phyloP scores from a whole-genome alignment of 768 basidiomycete genomes.

The Tephrocybe rancida region DNA sequence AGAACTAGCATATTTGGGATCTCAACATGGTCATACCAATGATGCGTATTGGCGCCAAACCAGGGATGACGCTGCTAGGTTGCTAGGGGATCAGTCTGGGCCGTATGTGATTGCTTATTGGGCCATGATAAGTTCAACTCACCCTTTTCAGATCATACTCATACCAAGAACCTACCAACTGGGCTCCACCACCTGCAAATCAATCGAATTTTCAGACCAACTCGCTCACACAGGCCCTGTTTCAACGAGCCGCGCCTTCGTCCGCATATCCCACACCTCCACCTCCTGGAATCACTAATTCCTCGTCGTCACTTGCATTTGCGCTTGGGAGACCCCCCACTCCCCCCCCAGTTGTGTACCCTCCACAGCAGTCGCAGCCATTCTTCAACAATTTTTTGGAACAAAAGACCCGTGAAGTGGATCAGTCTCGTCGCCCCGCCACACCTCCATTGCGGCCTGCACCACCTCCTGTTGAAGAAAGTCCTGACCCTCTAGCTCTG shows the following conservation, averaged over 20 bases:
- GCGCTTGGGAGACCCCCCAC: constrained; percentile 55
- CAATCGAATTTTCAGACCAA: constrained; percentile 57
- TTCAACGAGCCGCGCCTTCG: constrained; percentile 63
- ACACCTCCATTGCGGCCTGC: constrained; percentile 22
- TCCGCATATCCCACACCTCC: constrained; percentile 75
- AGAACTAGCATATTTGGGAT: constrained; percentile 57
- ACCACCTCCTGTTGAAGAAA: constrained; percentile 34
- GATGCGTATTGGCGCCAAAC: constrained; percentile 68
- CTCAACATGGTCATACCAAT: constrained; percentile 43
- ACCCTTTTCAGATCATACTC: constrained; percentile 37
- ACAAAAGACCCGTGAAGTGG: constrained; percentile 51
- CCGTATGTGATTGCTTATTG: constrained; percentile 40
- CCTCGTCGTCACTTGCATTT: constrained; percentile 74
- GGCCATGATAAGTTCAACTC: constrained; percentile 21
- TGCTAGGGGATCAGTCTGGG: constrained; percentile 56
- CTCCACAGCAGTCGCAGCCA: constrained; percentile 57
- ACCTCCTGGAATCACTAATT: constrained; percentile 61
- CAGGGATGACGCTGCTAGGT: constrained; percentile 60
- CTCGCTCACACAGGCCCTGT: constrained; percentile 63
- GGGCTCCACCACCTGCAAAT: constrained; percentile 40
- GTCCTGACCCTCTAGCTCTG: constrained; percentile 61
- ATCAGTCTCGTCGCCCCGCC: constrained; percentile 21
- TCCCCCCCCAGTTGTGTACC: constrained; percentile 34
- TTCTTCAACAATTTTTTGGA: constrained; percentile 74
- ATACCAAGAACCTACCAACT: constrained; percentile 43